Evolutionary conservation across 208 protist genomes (phyloP).

Genomic region (Acanthamoeba triangularis): DNA sequence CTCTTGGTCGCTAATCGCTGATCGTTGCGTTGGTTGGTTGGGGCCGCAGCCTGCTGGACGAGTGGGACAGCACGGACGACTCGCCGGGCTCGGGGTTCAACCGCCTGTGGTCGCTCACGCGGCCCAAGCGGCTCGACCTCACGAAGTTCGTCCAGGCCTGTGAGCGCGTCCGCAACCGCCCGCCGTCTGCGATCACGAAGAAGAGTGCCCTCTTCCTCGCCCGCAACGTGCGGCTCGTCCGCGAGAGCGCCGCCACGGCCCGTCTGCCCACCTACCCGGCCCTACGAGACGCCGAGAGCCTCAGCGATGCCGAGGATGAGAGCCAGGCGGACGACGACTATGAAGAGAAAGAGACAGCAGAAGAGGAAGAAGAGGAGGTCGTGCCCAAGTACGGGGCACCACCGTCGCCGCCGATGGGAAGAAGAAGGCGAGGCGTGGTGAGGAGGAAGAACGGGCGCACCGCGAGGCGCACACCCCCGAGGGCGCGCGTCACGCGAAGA

Average conservation of each 20-base stretch:
- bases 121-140: background rate
- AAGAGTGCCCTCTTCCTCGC: background rate
- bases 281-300: background rate
- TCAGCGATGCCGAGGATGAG: background rate
- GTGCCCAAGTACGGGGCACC: background rate
- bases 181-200: too few relatives aligned
- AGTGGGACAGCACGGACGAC: constrained; percentile 1
- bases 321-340: background rate
- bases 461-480: too few relatives aligned
- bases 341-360: background rate
- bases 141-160: background rate
- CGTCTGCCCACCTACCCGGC: background rate
- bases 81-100: background rate
- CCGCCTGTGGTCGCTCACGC: background rate
- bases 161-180: background rate
- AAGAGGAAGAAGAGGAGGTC: background rate
- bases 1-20: background rate
- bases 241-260: background rate
- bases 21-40: too few relatives aligned
- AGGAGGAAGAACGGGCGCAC: too few relatives aligned
- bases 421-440: background rate
- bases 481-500: too few relatives aligned
- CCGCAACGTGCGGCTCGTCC: background rate
- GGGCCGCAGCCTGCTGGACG: background rate
- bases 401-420: background rate